These are phyloP conservation scores for Paramecium biaurelia DNA, from an alignment of 73 alveolate genomes.

Conservation along the genomic window DNA sequence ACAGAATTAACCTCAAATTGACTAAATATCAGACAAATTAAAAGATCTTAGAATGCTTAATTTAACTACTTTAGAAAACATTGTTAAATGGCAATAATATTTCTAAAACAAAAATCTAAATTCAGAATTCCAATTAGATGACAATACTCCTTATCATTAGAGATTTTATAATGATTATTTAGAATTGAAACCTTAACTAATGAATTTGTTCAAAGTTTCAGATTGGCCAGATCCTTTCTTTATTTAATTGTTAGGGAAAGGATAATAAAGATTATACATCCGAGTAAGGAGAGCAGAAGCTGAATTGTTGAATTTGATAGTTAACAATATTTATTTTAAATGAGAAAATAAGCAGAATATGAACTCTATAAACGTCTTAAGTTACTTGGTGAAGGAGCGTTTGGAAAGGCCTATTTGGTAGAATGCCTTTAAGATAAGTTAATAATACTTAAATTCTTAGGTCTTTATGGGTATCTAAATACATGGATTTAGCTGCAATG, in stretches of 20 bases:
- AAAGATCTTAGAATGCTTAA: neutral
- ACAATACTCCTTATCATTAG: neutral
- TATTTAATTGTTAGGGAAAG: constrained; percentile 56
- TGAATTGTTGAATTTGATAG: constrained; percentile 91
- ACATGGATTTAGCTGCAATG: constrained; percentile 79
- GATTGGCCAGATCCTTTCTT: neutral
- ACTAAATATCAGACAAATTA: neutral
- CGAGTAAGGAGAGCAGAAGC: constrained; percentile 90
- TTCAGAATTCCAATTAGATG: neutral
- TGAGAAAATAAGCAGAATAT: constrained; percentile 91
- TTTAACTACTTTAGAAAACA: neutral
- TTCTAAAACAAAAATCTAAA: neutral
- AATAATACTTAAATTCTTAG: constrained; percentile 28
- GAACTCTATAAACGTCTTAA: constrained; percentile 63
- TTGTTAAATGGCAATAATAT: constrained; percentile 1
- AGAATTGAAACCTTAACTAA: neutral
- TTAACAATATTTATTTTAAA: constrained; percentile 91
- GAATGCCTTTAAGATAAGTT: constrained; percentile 66
- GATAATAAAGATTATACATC: constrained; percentile 79
- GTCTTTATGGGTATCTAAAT: constrained; percentile 67
- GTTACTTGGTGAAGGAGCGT: constrained; percentile 71
- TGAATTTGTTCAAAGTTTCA: neutral
- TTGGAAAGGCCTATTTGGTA: constrained; percentile 68
- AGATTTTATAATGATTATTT: neutral
- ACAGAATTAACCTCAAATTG: neutral